Percentiles rank a stretch among this genome's conserved stretches.
These are phyloP conservation scores for Cladosporium austrohemisphaericum DNA, from an alignment of 2,329 filamentous ascomycete genomes.

Conservation along the genomic window DNA sequence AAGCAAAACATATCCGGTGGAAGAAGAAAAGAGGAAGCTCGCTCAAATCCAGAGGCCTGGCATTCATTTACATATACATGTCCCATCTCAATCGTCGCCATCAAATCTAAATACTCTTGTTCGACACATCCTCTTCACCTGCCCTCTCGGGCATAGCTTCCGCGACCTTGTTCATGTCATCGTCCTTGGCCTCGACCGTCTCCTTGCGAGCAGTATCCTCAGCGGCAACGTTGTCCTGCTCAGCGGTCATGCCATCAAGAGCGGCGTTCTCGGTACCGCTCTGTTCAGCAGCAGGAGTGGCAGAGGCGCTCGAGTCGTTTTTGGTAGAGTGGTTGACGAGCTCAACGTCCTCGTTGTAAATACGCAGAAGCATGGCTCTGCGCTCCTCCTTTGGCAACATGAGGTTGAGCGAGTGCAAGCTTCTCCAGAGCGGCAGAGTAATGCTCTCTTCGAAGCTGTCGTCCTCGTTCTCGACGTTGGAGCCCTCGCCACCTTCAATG, in stretches of 20 bases:
- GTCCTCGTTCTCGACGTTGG: slow-evolving; percentile 22
- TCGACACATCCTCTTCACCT: slow-evolving; percentile 45
- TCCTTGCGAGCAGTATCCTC: slow-evolving; percentile 31
- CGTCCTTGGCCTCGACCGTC: slow-evolving; percentile 35
- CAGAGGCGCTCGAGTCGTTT: slow-evolving; percentile 10
- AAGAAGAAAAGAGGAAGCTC: too few species aligned
- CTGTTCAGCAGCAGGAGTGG: slow-evolving; percentile 5
- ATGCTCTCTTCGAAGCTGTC: slow-evolving; percentile 69
- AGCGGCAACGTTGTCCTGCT: slow-evolving; percentile 38
- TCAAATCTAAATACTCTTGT: slow-evolving; percentile 42
- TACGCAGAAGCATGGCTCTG: slow-evolving; percentile 78
- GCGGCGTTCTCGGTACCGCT: background rate
- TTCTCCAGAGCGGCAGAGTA: slow-evolving; percentile 91
- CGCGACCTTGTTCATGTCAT: slow-evolving; percentile 32
- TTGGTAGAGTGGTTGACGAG: slow-evolving; percentile 61
- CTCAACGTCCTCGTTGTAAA: slow-evolving; percentile 86
- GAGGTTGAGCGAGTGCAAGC: slow-evolving; percentile 83
- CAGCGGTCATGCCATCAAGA: slow-evolving; percentile 20
- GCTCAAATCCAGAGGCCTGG: background rate
- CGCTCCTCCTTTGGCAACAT: slow-evolving; percentile 98
- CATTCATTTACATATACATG: slow-evolving; percentile 15
- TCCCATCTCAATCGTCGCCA: background rate
- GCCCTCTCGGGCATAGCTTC: slow-evolving; percentile 44
- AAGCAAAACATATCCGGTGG: too few species aligned
- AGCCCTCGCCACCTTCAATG: slow-evolving; percentile 47